Evolutionary conservation across 2,329 filamentous ascomycete species (phyloP).

Genomic region (Talaromyces islandicus): DNA sequence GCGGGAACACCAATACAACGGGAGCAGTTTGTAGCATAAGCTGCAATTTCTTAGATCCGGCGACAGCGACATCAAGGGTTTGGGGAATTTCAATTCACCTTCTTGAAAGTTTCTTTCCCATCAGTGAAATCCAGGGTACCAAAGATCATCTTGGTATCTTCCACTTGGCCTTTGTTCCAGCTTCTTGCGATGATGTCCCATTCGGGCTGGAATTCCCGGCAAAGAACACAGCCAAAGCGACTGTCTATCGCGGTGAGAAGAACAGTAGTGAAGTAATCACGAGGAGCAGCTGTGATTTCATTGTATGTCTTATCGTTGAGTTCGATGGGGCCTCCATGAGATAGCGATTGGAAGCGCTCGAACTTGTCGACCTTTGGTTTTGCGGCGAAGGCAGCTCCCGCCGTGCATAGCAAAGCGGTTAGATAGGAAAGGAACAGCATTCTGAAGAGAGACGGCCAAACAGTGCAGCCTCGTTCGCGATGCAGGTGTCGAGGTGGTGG

Average conservation of each 20-base stretch:
- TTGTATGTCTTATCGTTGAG: conserved; percentile 71
- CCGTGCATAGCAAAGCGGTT: conserved; percentile 35
- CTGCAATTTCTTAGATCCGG: conserved; percentile 41
- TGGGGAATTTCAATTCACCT: conserved; percentile 51
- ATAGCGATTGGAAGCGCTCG: conserved; percentile 62
- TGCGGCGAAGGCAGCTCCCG: conserved; percentile 23
- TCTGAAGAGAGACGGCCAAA: background rate
- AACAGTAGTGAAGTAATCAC: conserved; percentile 77
- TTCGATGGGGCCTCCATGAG: conserved; percentile 64
- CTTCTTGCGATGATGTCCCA: conserved; percentile 82
- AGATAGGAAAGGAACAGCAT: conserved; percentile 29
- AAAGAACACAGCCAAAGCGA: conserved; percentile 79
- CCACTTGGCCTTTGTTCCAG: conserved; percentile 72
- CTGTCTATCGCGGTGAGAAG: conserved; percentile 81
- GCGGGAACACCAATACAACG: conserved; percentile 79
- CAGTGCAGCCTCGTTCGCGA: background rate
- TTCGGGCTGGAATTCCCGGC: conserved; percentile 86
- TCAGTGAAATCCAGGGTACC: conserved; percentile 81
- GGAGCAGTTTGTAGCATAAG: conserved; percentile 91
- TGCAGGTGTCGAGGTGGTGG: background rate
- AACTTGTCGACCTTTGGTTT: conserved; percentile 65
- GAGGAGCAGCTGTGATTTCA: conserved; percentile 66
- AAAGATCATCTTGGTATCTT: conserved; percentile 58
- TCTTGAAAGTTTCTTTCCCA: conserved; percentile 78
- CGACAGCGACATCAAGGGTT: background rate